Evolutionary conservation across 2,329 filamentous ascomycete genomes (phyloP), one percentile per base, ranked within the genome.

Genomic region (Aspergillus ibericus): DNA sequence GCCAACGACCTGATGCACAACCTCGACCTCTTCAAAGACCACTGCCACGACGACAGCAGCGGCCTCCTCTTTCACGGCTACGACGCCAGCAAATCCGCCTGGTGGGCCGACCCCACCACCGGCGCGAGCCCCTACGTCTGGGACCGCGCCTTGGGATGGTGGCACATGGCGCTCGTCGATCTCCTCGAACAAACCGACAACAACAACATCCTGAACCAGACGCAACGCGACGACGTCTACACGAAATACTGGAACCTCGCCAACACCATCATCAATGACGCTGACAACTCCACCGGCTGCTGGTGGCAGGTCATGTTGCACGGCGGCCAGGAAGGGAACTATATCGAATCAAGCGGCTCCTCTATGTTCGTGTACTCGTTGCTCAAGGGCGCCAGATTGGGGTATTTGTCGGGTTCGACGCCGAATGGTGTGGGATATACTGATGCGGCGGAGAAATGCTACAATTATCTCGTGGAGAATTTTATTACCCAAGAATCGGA

Each of bases 231-330:
- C 15, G 71, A 73, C 60, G 68, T 81, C 5, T 62, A 72, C 44
- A 66, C 66, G 4, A 78, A 81, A 63, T 77, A 81, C 27, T 68
- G 70, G 1, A 70, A 75, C 3, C 71, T 82, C 0, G 76, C 78
- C 0, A 63, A 73, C 0, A 79, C 79, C 0, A 61, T 84, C 2
- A 76, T 77, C 55, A 65, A 66, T 9, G 74, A 76, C 0, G 79
- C 78, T 20, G 80, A 82, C 56, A 63, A 64, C 10, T 63, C 62
- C 2, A 74, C 69, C 5, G 82, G 83, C 0, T 83, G 81, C 6
- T 87, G 84, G 83, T 86, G 82, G 81, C 72, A 85, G 53, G 74
- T 86, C 44, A 83, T 86, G 79, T 79, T 79, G 63, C 80, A 82
- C 55, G 77, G 79, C 0, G 78, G 77, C 1, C 64, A 70, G 38